Conservation (phyloP, 1,284 basidiomycete species). For the Malassezia arunalokei region DNA sequence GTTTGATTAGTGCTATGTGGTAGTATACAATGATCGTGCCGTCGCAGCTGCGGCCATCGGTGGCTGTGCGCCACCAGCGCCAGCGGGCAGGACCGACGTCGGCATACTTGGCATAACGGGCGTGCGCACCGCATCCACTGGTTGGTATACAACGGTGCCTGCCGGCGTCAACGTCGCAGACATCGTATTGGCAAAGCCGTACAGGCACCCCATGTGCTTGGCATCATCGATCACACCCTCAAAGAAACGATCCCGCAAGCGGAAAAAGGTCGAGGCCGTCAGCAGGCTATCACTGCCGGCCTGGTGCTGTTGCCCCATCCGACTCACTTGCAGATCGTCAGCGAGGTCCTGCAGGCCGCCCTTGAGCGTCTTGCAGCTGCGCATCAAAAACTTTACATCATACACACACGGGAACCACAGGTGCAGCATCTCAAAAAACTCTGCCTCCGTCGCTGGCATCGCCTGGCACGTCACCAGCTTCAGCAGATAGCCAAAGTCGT, state of each 20-base stretch:
- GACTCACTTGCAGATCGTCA: constrained; percentile 74
- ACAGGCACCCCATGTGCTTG: constrained; percentile 41
- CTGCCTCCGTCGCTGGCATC: constrained; percentile 73
- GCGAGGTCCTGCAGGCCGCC: constrained; percentile 92
- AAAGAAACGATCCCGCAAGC: constrained; percentile 83
- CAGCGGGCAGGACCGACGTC: neutral
- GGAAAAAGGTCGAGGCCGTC: constrained; percentile 87
- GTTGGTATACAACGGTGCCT: constrained; percentile 8
- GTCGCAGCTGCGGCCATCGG: neutral
- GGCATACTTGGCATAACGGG: neutral
- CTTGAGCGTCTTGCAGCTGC: constrained; percentile 72
- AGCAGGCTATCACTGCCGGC: constrained; percentile 90
- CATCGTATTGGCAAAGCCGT: constrained; percentile 31
- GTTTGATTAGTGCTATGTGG: constrained; percentile 12
- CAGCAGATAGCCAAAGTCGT: constrained; percentile 97
- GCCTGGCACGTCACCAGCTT: constrained; percentile 81
- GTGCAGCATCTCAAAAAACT: constrained; percentile 75
- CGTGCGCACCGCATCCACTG: neutral
- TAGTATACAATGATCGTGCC: too few relatives aligned
- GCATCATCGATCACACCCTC: constrained; percentile 61
- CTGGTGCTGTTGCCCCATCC: constrained; percentile 86
- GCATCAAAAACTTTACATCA: constrained; percentile 95
- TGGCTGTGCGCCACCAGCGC: neutral
- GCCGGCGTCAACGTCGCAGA: neutral
- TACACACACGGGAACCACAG: constrained; percentile 95